phyloP scores from a whole-genome alignment of 2,329 filamentous ascomycete species.

The Rutstroemia sp. region DNA sequence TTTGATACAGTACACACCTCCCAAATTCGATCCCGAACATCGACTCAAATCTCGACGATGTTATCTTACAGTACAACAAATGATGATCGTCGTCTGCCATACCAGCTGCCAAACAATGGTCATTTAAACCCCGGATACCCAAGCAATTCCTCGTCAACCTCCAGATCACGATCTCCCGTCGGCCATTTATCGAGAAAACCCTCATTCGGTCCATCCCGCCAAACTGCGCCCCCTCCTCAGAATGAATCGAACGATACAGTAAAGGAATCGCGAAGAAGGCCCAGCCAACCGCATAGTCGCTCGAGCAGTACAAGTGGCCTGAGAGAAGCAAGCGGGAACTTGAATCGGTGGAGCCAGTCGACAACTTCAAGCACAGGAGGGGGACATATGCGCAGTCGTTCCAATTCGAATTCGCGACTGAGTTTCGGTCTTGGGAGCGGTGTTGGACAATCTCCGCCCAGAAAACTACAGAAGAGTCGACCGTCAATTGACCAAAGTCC shows the following conservation, averaged over 20 bases:
- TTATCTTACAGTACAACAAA: slow-evolving; percentile 10
- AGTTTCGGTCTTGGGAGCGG: slow-evolving; percentile 22
- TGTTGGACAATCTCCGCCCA: slow-evolving; percentile 13
- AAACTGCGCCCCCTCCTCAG: slow-evolving; percentile 7
- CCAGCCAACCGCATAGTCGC: slow-evolving; percentile 26
- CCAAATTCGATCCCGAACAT: slow-evolving; percentile 3
- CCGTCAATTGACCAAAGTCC: slow-evolving; percentile 19
- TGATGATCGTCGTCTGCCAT: slow-evolving; percentile 6
- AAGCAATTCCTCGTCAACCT: background rate
- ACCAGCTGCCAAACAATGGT: background rate
- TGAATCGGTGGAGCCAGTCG: slow-evolving; percentile 47
- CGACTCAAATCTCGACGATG: slow-evolving; percentile 6
- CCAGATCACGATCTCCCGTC: slow-evolving; percentile 2
- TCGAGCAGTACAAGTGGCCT: slow-evolving; percentile 8
- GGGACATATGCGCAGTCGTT: slow-evolving; percentile 6
- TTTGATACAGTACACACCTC: slow-evolving; percentile 6
- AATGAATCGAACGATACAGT: slow-evolving; percentile 7
- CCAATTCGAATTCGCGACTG: slow-evolving; percentile 7
- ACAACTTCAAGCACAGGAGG: slow-evolving; percentile 40
- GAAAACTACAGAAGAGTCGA: slow-evolving; percentile 22
- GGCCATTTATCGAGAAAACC: slow-evolving; percentile 2
- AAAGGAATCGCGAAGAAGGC: slow-evolving; percentile 18
- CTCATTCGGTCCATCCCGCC: slow-evolving; percentile 6
- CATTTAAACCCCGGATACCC: background rate
- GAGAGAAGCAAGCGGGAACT: slow-evolving; percentile 38